These are phyloP conservation scores for Begonia loranthoides DNA, from an alignment of 306 rosid genomes.

Conservation along the genomic window DNA sequence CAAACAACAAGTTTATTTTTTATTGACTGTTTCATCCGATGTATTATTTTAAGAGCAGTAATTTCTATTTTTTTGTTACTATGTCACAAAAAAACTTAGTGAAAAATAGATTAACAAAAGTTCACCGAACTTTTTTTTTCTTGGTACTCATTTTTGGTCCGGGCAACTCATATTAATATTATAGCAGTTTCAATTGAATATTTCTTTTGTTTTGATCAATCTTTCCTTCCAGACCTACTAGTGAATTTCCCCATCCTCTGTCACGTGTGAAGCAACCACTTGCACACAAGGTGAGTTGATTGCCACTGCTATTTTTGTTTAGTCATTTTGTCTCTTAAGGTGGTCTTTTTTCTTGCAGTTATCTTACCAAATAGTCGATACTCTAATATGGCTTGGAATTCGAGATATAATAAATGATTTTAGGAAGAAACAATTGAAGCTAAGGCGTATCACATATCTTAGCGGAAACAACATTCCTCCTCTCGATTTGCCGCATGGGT, in stretches of 20 bases:
- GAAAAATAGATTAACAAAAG: too few relatives aligned
- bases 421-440: slow-evolving; percentile 71
- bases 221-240: slow-evolving; percentile 55
- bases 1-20: too few relatives aligned
- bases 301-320: background rate
- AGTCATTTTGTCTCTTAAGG: slow-evolving; percentile 1
- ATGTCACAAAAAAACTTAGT: too few relatives aligned
- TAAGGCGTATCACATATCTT: slow-evolving; percentile 62
- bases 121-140: too few relatives aligned
- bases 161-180: too few relatives aligned
- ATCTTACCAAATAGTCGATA: slow-evolving; percentile 82
- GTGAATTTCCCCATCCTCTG: slow-evolving; percentile 89
- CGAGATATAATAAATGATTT: slow-evolving; percentile 73
- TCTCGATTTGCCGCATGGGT: slow-evolving; percentile 57
- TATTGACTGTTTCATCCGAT: too few relatives aligned
- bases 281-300: slow-evolving; percentile 60
- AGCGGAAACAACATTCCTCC: slow-evolving; percentile 51
- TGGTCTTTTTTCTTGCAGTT: slow-evolving; percentile 41
- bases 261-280: slow-evolving; percentile 63
- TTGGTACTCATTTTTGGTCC: too few relatives aligned
- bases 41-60: too few relatives aligned
- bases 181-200: too few relatives aligned
- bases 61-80: too few relatives aligned
- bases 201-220: background rate
- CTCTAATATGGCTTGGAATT: slow-evolving; percentile 90